These are phyloP conservation scores for Colletotrichum incanum DNA, from an alignment of 2,329 filamentous ascomycete species.

Conservation along the genomic window DNA sequence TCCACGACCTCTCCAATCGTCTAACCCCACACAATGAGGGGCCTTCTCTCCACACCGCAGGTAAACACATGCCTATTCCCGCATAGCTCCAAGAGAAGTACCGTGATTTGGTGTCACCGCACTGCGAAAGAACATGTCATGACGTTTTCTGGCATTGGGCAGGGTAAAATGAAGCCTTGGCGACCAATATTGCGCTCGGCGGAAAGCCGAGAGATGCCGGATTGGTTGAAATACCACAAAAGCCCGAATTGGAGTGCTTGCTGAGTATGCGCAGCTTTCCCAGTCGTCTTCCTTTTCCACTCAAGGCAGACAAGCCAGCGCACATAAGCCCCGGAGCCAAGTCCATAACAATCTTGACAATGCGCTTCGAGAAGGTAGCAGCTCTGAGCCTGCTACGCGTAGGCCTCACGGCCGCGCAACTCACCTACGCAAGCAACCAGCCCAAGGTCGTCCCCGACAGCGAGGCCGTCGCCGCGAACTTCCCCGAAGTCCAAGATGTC, in stretches of 20 bases:
- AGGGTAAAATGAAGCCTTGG: slow-evolving; percentile 25
- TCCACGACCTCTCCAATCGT: background rate
- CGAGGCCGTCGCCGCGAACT: slow-evolving; percentile 44
- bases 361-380: slow-evolving; percentile 23
- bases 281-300: background rate
- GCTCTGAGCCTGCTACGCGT: slow-evolving; percentile 43
- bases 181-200: background rate
- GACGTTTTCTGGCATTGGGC: slow-evolving; percentile 8
- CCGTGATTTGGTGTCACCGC: slow-evolving; percentile 5
- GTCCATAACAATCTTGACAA: background rate
- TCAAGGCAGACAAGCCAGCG: background rate
- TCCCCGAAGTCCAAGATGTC: slow-evolving; percentile 37
- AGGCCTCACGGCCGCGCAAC: slow-evolving; percentile 43
- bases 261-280: background rate
- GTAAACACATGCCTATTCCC: slow-evolving; percentile 37
- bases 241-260: background rate
- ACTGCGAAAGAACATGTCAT: background rate
- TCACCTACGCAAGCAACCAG: slow-evolving; percentile 50
- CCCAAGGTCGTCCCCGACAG: slow-evolving; percentile 45
- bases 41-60: slow-evolving; percentile 24
- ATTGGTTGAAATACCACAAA: background rate
- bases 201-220: background rate
- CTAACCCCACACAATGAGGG: slow-evolving; percentile 35
- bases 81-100: slow-evolving; percentile 22
- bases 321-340: background rate